These are phyloP conservation scores for Podospora bellae-mahoneyi DNA, from an alignment of 495 filamentous ascomycete genomes.

Conservation along the genomic window DNA sequence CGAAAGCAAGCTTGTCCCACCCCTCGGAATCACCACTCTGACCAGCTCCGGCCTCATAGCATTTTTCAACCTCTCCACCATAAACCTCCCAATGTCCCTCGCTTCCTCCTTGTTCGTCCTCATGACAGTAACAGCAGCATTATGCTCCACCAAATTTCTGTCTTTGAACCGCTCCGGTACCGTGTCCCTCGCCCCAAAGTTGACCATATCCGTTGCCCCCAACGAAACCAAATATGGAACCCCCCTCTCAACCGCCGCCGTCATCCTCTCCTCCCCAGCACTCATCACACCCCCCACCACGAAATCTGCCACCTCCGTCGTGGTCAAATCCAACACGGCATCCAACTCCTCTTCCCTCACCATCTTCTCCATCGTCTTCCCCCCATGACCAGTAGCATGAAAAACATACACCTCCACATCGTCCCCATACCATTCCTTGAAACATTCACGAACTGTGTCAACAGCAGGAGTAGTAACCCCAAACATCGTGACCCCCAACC, in stretches of 20 bases:
- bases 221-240: constrained; percentile 61
- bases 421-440: constrained; percentile 34
- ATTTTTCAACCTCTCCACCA: constrained; percentile 50
- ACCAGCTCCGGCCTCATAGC: constrained; percentile 38
- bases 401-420: constrained; percentile 60
- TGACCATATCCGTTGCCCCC: constrained; percentile 67
- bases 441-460: constrained; percentile 42
- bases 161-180: constrained; percentile 49
- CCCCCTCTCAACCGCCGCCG: constrained; percentile 48
- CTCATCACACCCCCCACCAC: constrained; percentile 59
- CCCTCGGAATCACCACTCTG: constrained; percentile 55
- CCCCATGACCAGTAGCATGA: constrained; percentile 66
- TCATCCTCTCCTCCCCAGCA: constrained; percentile 53
- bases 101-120: constrained; percentile 56
- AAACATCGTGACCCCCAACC: constrained; percentile 68
- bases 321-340: constrained; percentile 65
- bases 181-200: constrained; percentile 56
- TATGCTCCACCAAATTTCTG: constrained; percentile 59
- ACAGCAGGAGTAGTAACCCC: constrained; percentile 67
- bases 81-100: constrained; percentile 47
- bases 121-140: constrained; percentile 62
- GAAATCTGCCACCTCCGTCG: constrained; percentile 62
- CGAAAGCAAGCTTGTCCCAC: constrained; percentile 43
- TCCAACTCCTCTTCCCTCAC: constrained; percentile 52
- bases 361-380: constrained; percentile 64